These are phyloP conservation scores for Claviceps digitariae DNA, from an alignment of 2,329 filamentous ascomycete genomes.

Conservation along the genomic window DNA sequence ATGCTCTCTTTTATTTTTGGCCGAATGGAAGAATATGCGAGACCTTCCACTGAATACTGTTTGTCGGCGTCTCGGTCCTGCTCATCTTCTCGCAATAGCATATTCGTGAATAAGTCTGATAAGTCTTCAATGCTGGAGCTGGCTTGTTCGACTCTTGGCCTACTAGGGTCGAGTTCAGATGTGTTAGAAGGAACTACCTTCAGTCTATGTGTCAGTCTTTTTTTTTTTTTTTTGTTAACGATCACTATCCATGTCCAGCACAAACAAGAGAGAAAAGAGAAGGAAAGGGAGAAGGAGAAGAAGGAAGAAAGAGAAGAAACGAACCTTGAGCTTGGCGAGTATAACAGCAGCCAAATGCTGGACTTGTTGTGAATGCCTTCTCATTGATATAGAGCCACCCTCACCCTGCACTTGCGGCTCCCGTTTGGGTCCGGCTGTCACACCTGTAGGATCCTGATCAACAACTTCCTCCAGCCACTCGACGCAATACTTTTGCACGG, in stretches of 20 bases:
- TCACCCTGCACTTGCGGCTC: constrained; percentile 45
- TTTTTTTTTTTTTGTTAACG: constrained; percentile 17
- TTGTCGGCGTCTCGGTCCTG: constrained; percentile 35
- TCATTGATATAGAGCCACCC: constrained; percentile 45
- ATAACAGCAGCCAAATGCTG: constrained; percentile 60
- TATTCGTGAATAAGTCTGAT: constrained; percentile 48
- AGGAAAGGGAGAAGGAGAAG: not conserved
- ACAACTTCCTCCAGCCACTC: constrained; percentile 81
- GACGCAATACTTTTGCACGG: constrained; percentile 70
- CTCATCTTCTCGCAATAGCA: constrained; percentile 47
- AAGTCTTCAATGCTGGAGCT: constrained; percentile 53
- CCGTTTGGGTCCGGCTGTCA: constrained; percentile 33
- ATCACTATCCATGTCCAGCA: not conserved
- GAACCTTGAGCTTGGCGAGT: constrained; percentile 54
- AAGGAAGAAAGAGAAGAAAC: not conserved
- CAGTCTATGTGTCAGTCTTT: constrained; percentile 34
- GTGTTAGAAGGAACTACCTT: constrained; percentile 41
- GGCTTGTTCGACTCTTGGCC: constrained; percentile 35
- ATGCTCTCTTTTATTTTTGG: constrained; percentile 75
- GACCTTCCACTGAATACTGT: constrained; percentile 71
- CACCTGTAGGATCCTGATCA: constrained; percentile 51
- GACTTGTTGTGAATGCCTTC: constrained; percentile 46
- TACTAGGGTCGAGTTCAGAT: constrained; percentile 23
- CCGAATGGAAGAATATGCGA: constrained; percentile 83
- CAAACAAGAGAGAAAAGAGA: not conserved